Evolutionary conservation across 805 yeast species (phyloP).

Genomic region (Tetrapisispora iriomotensis): DNA sequence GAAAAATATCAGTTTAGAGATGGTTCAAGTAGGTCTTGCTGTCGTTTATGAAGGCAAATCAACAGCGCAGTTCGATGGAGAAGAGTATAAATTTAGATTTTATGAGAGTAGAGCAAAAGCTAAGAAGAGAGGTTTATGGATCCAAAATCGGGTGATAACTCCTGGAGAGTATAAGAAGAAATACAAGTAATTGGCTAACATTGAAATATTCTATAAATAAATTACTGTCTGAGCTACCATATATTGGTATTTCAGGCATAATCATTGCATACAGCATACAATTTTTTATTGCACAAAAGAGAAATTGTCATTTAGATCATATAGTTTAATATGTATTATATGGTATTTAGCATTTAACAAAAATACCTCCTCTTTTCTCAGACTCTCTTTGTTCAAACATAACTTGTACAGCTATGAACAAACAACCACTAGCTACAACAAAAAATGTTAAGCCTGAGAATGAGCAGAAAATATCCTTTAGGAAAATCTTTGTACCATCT

Average conservation of each 20-base stretch:
- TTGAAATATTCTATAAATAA: not conserved
- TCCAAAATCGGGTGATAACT: slow-evolving; percentile 42
- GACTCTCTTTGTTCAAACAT: slow-evolving; percentile 89
- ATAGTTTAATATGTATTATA: too few species aligned
- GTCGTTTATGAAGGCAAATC: slow-evolving; percentile 76
- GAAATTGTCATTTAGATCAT: too few species aligned
- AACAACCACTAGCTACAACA: slow-evolving; percentile 46
- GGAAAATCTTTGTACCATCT: slow-evolving; percentile 65
- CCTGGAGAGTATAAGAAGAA: slow-evolving; percentile 73
- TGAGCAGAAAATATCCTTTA: slow-evolving; percentile 65
- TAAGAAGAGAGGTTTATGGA: slow-evolving; percentile 61
- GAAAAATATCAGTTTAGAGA: slow-evolving; percentile 76
- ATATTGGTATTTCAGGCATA: too few species aligned
- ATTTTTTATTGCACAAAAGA: too few species aligned
- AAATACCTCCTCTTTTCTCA: slow-evolving; percentile 75
- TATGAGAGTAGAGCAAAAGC: slow-evolving; percentile 53
- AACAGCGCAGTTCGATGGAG: slow-evolving; percentile 81
- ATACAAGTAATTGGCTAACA: too few species aligned
- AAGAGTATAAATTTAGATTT: slow-evolving; percentile 47
- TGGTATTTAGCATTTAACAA: slow-evolving; percentile 50
- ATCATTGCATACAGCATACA: too few species aligned
- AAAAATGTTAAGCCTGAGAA: slow-evolving; percentile 56
- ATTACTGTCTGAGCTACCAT: too few species aligned
- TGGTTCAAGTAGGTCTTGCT: slow-evolving; percentile 76
- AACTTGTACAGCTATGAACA: slow-evolving; percentile 80